These are phyloP conservation scores for Oryza rufipogon DNA, from an alignment of 176 grass and related monocot species.

Conservation along the genomic window DNA sequence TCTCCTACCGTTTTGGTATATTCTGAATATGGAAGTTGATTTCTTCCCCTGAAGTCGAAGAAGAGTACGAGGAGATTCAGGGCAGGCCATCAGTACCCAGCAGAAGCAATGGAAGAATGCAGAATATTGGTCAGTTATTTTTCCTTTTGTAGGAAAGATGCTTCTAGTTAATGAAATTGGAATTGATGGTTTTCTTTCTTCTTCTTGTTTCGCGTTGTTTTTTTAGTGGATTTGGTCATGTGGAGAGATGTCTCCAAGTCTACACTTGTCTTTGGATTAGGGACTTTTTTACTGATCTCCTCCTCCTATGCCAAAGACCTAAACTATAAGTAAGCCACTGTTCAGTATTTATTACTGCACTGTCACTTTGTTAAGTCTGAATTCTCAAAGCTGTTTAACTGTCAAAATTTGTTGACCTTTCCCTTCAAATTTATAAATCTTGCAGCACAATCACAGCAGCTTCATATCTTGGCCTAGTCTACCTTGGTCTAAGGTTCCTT, in stretches of 20 bases:
- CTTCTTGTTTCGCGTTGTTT: background rate
- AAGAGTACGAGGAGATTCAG: constrained; percentile 61
- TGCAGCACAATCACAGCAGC: constrained; percentile 74
- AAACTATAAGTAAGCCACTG: constrained; percentile 69
- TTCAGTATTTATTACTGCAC: background rate
- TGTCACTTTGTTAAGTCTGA: background rate
- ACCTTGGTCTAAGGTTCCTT: constrained; percentile 79
- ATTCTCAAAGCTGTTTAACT: background rate
- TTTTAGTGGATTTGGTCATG: constrained; percentile 94
- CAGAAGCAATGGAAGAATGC: constrained; percentile 63
- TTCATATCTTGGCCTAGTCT: constrained; percentile 85
- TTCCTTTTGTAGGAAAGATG: background rate
- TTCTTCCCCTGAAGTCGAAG: constrained; percentile 55
- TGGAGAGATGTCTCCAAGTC: constrained; percentile 95
- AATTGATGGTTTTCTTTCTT: background rate
- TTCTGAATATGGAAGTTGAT: background rate
- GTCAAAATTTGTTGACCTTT: background rate
- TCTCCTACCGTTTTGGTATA: constrained; percentile 5
- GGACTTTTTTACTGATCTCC: constrained; percentile 85
- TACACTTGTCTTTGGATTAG: constrained; percentile 85
- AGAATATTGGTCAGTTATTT: constrained; percentile 77
- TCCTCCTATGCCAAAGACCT: constrained; percentile 86
- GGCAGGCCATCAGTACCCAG: constrained; percentile 40
- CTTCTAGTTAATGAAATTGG: background rate
- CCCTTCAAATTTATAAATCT: background rate